Percentiles rank a stretch among this genome's conserved stretches.
These are phyloP conservation scores for Zygosaccharomyces gambellarensis DNA, from an alignment of 805 yeast species.

Conservation along the genomic window DNA sequence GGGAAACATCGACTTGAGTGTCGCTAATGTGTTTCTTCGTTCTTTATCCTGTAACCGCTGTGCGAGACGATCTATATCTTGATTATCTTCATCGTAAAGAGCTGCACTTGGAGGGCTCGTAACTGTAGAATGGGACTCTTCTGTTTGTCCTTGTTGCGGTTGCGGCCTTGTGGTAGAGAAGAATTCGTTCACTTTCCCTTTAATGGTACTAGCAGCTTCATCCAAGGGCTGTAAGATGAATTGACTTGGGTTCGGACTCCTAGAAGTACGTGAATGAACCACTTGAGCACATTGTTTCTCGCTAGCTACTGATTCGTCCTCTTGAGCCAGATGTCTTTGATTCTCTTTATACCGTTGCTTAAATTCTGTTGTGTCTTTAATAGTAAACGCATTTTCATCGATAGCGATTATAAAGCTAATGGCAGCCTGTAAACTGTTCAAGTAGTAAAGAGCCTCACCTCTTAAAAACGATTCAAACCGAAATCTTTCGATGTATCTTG, in stretches of 20 bases:
- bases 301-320: constrained; percentile 18
- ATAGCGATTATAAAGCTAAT: constrained; percentile 69
- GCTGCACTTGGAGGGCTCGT: neutral
- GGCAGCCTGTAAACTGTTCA: constrained; percentile 88
- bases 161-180: constrained; percentile 14
- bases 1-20: constrained; percentile 70
- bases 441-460: constrained; percentile 89
- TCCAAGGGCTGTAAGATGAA: constrained; percentile 25
- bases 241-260: constrained; percentile 17
- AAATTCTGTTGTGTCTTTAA: constrained; percentile 54
- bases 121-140: neutral
- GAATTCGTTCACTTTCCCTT: constrained; percentile 23
- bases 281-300: neutral
- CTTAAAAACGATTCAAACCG: constrained; percentile 66
- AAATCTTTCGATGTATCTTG: constrained; percentile 80
- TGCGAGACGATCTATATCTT: constrained; percentile 30
- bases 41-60: constrained; percentile 41
- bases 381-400: constrained; percentile 52
- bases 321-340: constrained; percentile 39
- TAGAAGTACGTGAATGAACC: neutral
- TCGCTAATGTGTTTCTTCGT: constrained; percentile 42
- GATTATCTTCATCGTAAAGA: constrained; percentile 19
- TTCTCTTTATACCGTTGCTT: constrained; percentile 43
- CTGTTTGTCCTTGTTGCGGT: neutral
- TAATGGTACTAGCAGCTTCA: constrained; percentile 24